Evolutionary conservation across 148 eudicot species (phyloP), one percentile per base, ranked within the genome.

Genomic region (Cornus kousa): DNA sequence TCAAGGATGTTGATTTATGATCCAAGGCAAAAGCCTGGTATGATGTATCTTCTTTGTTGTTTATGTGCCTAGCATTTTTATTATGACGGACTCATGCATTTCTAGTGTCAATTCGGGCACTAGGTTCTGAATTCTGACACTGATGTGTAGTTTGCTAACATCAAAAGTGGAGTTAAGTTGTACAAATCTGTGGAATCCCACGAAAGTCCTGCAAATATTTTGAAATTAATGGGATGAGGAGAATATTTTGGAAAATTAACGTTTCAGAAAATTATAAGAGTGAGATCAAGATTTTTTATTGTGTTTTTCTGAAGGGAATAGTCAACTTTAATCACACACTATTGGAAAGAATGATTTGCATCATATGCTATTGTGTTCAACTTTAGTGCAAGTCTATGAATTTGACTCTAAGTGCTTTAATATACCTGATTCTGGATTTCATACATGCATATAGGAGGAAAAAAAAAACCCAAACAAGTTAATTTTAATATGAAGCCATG

Each of bases 1-100:
- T 82, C 91, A 23, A 92, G 87, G 81, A 92, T 93, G 98, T 87
- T 85, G 76, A 80, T 89, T 71, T 88, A 91, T 76, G 96, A 92
- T 82, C 97, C 94, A 19, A 86, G 89, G 78, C 97, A 89, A 84
- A 91, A 87, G 77, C 76, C 86, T 72, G 98, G 99, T 96, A 87
- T 73, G 87, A 17, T 73, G 76, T 43, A 65, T 40, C 33, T 31
- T 40, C 14, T 23, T 43, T 20, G 22, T 32, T 48, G 22, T 32
- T 48, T 20, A n/a, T 62, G 62, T 43, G 8, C 48, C 59, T 53
- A 16, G 22, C 66, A 62, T 68, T n/a, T 72, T 35, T 69, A 39
- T 9, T 9, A 12, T 31, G 71, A 33, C 55, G 50, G 19, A 33
- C 13, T 35, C 57, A 13, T 68, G 19, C 48, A 19, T 13, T 57